Base-by-base conservation (phyloP, 805 yeast genomes). In the Candida tibetensis region DNA sequence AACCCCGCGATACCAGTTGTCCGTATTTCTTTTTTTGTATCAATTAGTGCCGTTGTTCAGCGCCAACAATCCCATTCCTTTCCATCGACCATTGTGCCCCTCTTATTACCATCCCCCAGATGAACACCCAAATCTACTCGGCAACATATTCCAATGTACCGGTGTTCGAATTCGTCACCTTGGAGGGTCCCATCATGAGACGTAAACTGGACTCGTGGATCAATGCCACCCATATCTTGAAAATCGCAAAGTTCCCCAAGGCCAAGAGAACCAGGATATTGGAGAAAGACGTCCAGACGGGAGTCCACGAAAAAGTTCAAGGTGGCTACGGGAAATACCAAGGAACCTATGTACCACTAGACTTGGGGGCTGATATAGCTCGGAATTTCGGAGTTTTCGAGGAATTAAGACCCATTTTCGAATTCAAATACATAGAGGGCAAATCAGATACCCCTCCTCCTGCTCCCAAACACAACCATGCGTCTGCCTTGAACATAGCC, bases 121-220 rank as follows among this genome's bases (percentile, higher is more conserved):
- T 34, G 21, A 42, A 36, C 37, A 46, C 50, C 23, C 61, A 57
- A 41, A 53, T 84, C 23, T 84, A 82, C 57, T 81, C 88, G 2
- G 84, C 85, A 29, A 81, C 85, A 17, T 83, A 85, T 66, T 74
- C 90, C 28, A 78, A 88, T 49, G 85, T 86, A 37, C 85, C 93
- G 9, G 74, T 69, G 46, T 69, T 69, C 48, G 89, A 83, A 58
- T 73, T 81, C 55, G 81, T 80, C 33, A 75, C 85, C 29, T 69
- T 76, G 23, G 86, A 81, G 36, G 82, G 83, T 25, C 85, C 83
- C 14, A 79, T 82, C 22, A 81, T 82, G 86, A 67, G 86, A 37
- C 66, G 89, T 34, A 69, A 76, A 32, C 57, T 57, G 28, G 89
- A 83, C 57, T 72, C 82, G 10, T 77, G 78, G 68, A 74, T 83